A percentile compares a stretch with the other conserved stretches of the same genome.
These are phyloP conservation scores for Secale cereale DNA, from an alignment of 176 grass and related monocot species.

Conservation along the genomic window DNA sequence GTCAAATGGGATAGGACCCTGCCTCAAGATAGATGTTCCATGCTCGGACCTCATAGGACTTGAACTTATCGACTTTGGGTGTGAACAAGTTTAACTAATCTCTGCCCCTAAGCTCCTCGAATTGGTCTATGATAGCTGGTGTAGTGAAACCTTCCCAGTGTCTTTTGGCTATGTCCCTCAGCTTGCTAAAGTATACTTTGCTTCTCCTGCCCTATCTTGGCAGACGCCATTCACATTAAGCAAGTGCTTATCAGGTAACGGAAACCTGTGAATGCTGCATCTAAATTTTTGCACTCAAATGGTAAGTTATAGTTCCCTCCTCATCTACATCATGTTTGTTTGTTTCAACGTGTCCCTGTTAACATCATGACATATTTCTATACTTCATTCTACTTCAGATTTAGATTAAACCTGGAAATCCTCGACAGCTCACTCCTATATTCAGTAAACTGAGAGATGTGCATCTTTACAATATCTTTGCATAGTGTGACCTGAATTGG, in stretches of 20 bases:
- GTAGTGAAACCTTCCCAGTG: neutral
- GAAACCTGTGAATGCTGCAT: neutral
- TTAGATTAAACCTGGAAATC: neutral
- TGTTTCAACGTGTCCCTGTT: neutral
- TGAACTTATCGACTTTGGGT: neutral
- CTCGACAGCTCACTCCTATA: neutral
- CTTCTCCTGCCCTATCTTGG: neutral
- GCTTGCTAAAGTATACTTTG: neutral
- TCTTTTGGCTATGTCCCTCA: neutral
- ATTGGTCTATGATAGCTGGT: neutral
- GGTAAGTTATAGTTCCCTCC: neutral
- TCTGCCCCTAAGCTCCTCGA: neutral
- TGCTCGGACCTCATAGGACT: neutral
- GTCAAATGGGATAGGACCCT: neutral
- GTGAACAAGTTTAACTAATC: neutral
- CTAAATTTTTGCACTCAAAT: neutral
- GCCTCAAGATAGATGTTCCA: neutral
- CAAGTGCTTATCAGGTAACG: neutral
- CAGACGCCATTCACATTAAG: neutral
- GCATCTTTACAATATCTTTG: neutral
- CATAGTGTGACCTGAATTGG: neutral
- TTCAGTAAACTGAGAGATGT: constrained; percentile 1
- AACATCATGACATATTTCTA: neutral
- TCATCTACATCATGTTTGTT: neutral
- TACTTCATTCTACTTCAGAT: neutral